Percentiles rank a stretch among this genome's conserved stretches.
These are phyloP conservation scores for Kurtzmaniella fragi DNA, from an alignment of 805 yeast species.

Conservation along the genomic window DNA sequence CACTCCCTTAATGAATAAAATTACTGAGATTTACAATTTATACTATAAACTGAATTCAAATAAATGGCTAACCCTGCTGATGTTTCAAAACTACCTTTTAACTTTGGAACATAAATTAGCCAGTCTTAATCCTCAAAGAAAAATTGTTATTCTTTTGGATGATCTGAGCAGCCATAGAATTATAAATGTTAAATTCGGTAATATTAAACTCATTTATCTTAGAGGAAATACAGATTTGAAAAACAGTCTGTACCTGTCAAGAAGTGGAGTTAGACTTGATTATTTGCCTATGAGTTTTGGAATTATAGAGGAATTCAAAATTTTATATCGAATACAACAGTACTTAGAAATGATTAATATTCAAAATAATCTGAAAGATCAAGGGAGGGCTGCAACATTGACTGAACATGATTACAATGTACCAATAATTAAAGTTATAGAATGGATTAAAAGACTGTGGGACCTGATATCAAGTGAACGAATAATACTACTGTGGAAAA, in stretches of 20 bases:
- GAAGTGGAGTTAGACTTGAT: conserved; percentile 45
- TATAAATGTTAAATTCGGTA: conserved; percentile 32
- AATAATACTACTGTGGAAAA: conserved; percentile 30
- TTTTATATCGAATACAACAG: conserved; percentile 54
- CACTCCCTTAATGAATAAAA: conserved; percentile 26
- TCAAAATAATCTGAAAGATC: conserved; percentile 17
- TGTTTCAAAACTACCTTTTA: conserved; percentile 58
- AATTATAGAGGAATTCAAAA: conserved; percentile 55
- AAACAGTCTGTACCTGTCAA: conserved; percentile 24
- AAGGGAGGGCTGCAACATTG: conserved; percentile 7
- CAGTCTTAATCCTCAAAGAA: conserved; percentile 35
- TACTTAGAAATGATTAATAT: conserved; percentile 41
- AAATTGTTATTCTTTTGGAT: conserved; percentile 52
- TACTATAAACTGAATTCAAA: conserved; percentile 55
- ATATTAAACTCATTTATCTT: conserved; percentile 30
- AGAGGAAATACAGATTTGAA: conserved; percentile 35
- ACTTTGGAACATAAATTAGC: conserved; percentile 56
- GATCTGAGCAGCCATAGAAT: conserved; percentile 62
- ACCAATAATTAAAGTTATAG: conserved; percentile 52
- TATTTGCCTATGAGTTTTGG: conserved; percentile 64
- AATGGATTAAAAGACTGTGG: conserved; percentile 58
- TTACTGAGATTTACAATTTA: conserved; percentile 47
- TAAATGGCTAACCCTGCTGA: conserved; percentile 59
- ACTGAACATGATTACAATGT: conserved; percentile 40
- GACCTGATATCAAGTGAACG: conserved; percentile 29